Base-by-base conservation (phyloP, 176 grass and related monocot species). In the Cenchrus fungigraminus region DNA sequence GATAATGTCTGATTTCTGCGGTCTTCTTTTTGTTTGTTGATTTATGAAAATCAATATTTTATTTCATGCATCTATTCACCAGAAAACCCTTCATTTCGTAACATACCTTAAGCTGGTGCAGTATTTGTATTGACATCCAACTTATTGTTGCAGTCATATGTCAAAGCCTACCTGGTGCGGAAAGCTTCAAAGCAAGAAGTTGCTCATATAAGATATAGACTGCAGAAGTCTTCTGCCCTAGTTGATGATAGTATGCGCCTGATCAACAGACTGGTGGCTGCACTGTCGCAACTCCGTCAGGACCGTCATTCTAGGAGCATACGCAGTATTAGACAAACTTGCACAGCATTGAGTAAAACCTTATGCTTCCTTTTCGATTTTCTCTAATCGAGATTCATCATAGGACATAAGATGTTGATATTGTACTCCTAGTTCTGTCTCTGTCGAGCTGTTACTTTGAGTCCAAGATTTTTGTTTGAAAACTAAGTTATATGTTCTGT, bases 261-360 rank as follows among this genome's bases (percentile, higher is more conserved):
- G 34, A 94, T 91, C 74, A 94, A 85, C 62, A 85, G 86, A 82
- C 46, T 89, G 72, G 44, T 83, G 47, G 73, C 78, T 49, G 92
- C 87, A 43, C 78, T 94, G 60, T 79, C 68, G 19, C 84, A 92
- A 22, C 90, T 94, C 64, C 51, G 55, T 79, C 72, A 15, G 32
- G 87, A 91, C 64, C 51, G 55, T 79, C 72, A 15, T 7, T 85
- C 68, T 83, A 77, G 77, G 76, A 91, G 82, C 46, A 89, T 68
- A 63, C 85, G 87, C 63, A 86, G 74, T 37, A 91, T 91, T 83
- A 85, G 74, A 49, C 85, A 83, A 82, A 83, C 77, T 74, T 94
- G 85, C 59, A 75, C 85, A 72, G 86, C 68, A 89, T 58, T 94
- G 80, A 92, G 92, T 94, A 94, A 91, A 75, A 80, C 82, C 37